Evolutionary conservation across 2,329 filamentous ascomycete genomes (phyloP).

Genomic region (Bipolaris zeicola): DNA sequence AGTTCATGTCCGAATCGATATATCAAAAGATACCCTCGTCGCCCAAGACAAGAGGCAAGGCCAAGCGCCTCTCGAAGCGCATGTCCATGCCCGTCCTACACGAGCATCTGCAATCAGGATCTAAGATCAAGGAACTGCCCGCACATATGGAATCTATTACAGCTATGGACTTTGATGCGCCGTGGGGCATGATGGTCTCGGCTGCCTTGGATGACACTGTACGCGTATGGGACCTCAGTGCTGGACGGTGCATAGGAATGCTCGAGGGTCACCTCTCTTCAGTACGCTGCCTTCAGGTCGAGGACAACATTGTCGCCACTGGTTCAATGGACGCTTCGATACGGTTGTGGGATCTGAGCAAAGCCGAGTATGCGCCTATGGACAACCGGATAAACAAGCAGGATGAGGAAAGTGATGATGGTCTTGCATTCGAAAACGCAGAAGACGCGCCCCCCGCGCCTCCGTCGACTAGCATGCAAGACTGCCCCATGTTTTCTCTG

Average conservation of each 20-base stretch:
- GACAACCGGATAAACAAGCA: conserved; percentile 58
- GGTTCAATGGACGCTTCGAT: conserved; percentile 95
- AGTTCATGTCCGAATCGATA: conserved; percentile 97
- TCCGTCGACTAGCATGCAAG: conserved; percentile 75
- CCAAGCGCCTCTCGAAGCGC: conserved; percentile 63
- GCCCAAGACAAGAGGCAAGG: conserved; percentile 55
- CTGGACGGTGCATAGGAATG: conserved; percentile 86
- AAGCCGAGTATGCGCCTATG: conserved; percentile 79
- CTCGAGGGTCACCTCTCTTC: conserved; percentile 95
- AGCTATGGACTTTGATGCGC: conserved; percentile 93
- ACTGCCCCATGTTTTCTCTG: conserved; percentile 87
- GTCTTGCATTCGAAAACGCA: conserved; percentile 73
- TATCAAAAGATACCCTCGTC: conserved; percentile 84
- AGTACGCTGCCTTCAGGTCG: conserved; percentile 87
- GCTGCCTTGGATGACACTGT: conserved; percentile 92
- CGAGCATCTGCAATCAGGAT: conserved; percentile 91
- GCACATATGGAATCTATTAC: conserved; percentile 89
- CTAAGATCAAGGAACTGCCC: conserved; percentile 83
- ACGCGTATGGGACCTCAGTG: conserved; percentile 94
- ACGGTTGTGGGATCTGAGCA: conserved; percentile 90
- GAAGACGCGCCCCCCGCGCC: conserved; percentile 74
- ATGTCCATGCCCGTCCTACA: conserved; percentile 95
- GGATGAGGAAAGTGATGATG: conserved; percentile 55
- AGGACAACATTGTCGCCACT: conserved; percentile 93
- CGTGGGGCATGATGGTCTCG: conserved; percentile 93